phyloP scores from a whole-genome alignment of 2,329 filamentous ascomycete species.

The Fusarium austroafricanum region DNA sequence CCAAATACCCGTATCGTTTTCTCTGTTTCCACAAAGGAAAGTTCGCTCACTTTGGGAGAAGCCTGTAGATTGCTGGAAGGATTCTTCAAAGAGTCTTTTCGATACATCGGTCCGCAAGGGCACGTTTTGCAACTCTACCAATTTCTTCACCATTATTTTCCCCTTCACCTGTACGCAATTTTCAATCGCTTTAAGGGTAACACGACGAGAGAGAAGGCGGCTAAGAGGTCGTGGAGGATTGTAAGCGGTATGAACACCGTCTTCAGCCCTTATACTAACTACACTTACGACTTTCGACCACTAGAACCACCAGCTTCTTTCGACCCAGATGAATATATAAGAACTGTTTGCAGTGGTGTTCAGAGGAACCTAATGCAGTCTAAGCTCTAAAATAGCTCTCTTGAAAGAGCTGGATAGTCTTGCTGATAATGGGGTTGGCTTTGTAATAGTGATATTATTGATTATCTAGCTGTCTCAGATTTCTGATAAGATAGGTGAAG shows the following conservation, averaged over 20 bases:
- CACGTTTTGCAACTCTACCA: background rate
- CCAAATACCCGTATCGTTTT: background rate
- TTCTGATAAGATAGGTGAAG: background rate
- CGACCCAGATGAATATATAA: background rate
- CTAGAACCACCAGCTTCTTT: background rate
- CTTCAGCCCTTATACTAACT: background rate
- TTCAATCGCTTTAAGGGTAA: background rate
- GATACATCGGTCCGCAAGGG: background rate
- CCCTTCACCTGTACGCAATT: background rate
- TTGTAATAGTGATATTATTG: background rate
- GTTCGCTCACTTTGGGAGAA: background rate
- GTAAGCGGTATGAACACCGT: background rate
- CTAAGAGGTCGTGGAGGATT: background rate
- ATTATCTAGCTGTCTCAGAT: background rate
- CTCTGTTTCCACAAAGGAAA: background rate
- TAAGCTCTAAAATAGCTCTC: background rate
- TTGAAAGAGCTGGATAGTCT: background rate
- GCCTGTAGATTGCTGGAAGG: background rate
- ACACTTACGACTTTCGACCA: background rate
- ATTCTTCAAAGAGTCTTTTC: background rate
- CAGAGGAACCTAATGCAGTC: background rate
- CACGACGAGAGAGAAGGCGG: background rate
- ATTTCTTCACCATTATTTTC: background rate
- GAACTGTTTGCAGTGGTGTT: background rate
- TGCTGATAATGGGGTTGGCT: background rate